Base-by-base conservation (phyloP, 305 asterid species). In the Andrographis paniculata region DNA sequence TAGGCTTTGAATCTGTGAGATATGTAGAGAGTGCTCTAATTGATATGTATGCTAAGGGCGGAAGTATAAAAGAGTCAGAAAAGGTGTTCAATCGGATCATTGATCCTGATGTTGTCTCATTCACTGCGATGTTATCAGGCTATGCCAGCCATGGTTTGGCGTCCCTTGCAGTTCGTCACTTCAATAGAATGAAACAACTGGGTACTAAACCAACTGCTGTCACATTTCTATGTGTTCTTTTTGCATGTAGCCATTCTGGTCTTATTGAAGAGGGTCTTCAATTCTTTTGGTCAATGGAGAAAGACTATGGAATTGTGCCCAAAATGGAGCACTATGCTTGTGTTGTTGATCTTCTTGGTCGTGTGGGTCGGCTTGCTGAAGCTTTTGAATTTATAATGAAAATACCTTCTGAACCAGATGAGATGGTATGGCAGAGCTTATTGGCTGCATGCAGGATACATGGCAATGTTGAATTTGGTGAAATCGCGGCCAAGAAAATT, bases 1-100 rank as follows among this genome's bases (percentile, higher is more conserved):
- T 57, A 35, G 65, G 69, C 37, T 65, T 69, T 48, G 57, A 27
- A 31, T 48, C 56, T 20, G 73, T 69, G 12, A 69, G 49, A 50
- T 73, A 56, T 31, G 15, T 61, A 24, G 74, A 61, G 54, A 65
- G 80, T 67, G 63, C 82, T 48, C 66, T 71, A 50, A 58, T 74
- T 27, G 81, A 77, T 66, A 77, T 77, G 82, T 78, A 74, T 58
- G 82, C 76, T 19, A 71, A 78, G 40, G 75, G 73, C 45, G 84
- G 84, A 27, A 55, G 70, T 50, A 54, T 79, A 46, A 31, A 45
- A 21, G 72, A 45, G 31, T 81, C 81, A 13, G 65, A 71, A 16
- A 46, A 51, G 33, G 52, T 70, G 35, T 79, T 70, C 41, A 51
- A 60, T 31, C 53, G 43, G 50, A 56, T 68, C 48, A 20, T 50